Evolutionary conservation across 1,284 basidiomycete species (phyloP).

Genomic region (Cryptococcus sp.): DNA sequence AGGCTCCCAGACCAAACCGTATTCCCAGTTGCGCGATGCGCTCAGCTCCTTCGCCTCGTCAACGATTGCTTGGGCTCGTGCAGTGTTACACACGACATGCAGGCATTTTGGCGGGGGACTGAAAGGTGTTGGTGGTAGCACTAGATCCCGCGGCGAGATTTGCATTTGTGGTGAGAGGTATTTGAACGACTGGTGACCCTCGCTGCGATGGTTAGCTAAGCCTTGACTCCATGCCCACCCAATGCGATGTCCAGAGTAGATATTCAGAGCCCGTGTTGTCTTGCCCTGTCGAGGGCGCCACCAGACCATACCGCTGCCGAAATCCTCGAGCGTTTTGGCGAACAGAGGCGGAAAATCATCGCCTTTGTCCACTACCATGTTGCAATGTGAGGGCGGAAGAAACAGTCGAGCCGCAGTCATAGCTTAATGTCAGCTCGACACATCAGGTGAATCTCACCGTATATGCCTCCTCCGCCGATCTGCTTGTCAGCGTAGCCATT

Average conservation of each 20-base stretch:
- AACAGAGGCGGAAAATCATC: slow-evolving; percentile 70
- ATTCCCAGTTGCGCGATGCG: slow-evolving; percentile 56
- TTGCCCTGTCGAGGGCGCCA: slow-evolving; percentile 66
- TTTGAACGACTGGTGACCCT: slow-evolving; percentile 64
- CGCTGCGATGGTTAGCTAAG: slow-evolving; percentile 19
- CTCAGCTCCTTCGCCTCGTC: slow-evolving; percentile 61
- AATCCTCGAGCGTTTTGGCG: slow-evolving; percentile 61
- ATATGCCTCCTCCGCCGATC: slow-evolving; percentile 90
- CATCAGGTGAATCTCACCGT: slow-evolving; percentile 58
- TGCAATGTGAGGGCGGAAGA: slow-evolving; percentile 56
- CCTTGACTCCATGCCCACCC: slow-evolving; percentile 57
- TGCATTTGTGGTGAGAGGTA: slow-evolving; percentile 75
- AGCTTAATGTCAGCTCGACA: slow-evolving; percentile 17
- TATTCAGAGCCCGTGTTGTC: slow-evolving; percentile 72
- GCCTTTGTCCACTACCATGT: slow-evolving; percentile 83
- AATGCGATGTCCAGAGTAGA: slow-evolving; percentile 71
- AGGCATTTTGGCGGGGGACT: slow-evolving; percentile 61
- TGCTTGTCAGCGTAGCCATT: slow-evolving; percentile 42
- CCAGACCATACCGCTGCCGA: slow-evolving; percentile 76
- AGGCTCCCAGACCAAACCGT: slow-evolving; percentile 77
- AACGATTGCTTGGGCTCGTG: slow-evolving; percentile 68
- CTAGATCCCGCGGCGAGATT: slow-evolving; percentile 69
- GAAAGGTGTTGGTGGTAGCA: slow-evolving; percentile 54
- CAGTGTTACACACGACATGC: slow-evolving; percentile 84
- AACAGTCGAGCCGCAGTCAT: slow-evolving; percentile 38